Conservation (phyloP, 257 asterid species). For the Salvia hispanica region DNA sequence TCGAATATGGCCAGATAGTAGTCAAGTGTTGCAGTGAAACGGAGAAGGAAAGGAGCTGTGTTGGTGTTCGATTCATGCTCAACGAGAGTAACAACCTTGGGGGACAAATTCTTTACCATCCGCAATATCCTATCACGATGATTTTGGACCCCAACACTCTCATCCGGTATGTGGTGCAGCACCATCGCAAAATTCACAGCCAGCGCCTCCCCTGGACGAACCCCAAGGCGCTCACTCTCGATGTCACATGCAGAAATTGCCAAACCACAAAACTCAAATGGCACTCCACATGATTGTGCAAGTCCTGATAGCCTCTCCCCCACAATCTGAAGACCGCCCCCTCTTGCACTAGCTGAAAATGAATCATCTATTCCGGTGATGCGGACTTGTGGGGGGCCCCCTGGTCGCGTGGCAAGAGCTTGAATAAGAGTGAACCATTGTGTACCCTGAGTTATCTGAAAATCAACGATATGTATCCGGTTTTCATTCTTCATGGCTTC, state of each 20-base stretch:
- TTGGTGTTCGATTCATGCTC: slow-evolving; percentile 46
- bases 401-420: slow-evolving; percentile 36
- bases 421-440: slow-evolving; percentile 42
- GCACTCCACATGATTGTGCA: slow-evolving; percentile 32
- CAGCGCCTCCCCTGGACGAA: slow-evolving; percentile 32
- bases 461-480: slow-evolving; percentile 37
- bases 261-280: slow-evolving; percentile 35
- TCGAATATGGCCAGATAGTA: slow-evolving; percentile 34
- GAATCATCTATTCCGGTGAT: slow-evolving; percentile 42
- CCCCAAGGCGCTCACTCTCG: slow-evolving; percentile 16
- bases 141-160: slow-evolving; percentile 36
- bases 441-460: slow-evolving; percentile 39
- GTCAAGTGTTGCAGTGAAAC: slow-evolving; percentile 36
- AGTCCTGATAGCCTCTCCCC: slow-evolving; percentile 30
- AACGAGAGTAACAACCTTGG: slow-evolving; percentile 45
- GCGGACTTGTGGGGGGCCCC: slow-evolving; percentile 39
- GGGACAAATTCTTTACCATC: slow-evolving; percentile 36
- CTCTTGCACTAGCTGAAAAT: slow-evolving; percentile 28
- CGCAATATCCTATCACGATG: slow-evolving; percentile 41
- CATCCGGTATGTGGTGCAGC: slow-evolving; percentile 45
- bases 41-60: slow-evolving; percentile 36
- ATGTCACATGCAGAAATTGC: slow-evolving; percentile 32
- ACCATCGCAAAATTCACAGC: slow-evolving; percentile 40
- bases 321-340: slow-evolving; percentile 37
- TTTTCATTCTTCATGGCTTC: slow-evolving; percentile 42